phyloP scores from a whole-genome alignment of 1,284 basidiomycete genomes.

The Fomitiporia mediterranea region DNA sequence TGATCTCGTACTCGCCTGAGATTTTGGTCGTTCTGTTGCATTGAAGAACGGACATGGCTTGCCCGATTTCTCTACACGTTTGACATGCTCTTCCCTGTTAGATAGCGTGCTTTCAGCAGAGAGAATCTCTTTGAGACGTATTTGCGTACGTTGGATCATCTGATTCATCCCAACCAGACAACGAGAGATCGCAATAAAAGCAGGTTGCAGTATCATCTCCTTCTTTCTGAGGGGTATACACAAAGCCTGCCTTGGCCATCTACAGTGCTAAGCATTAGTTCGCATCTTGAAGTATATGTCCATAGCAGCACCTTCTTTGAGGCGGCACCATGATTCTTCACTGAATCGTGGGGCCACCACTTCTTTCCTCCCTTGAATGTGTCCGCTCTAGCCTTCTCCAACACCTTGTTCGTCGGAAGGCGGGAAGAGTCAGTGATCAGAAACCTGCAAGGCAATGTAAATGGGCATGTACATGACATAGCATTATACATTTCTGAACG shows the following conservation, averaged over 20 bases:
- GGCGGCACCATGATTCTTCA: conserved; percentile 59
- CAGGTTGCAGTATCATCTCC: conserved; percentile 75
- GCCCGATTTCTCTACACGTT: conserved; percentile 46
- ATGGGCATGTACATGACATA: neutral
- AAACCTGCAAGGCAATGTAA: conserved; percentile 37
- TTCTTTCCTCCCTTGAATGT: conserved; percentile 55
- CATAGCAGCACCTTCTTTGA: conserved; percentile 47
- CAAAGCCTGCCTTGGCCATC: conserved; percentile 83
- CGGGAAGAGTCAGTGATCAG: conserved; percentile 51
- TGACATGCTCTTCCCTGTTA: conserved; percentile 59
- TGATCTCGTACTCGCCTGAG: conserved; percentile 23
- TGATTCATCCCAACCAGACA: conserved; percentile 75
- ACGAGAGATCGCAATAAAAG: conserved; percentile 68
- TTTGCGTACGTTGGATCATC: conserved; percentile 72
- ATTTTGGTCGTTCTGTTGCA: conserved; percentile 21
- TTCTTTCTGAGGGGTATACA: conserved; percentile 58
- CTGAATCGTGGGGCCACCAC: conserved; percentile 71
- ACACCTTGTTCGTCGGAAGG: conserved; percentile 58
- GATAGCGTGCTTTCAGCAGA: conserved; percentile 17
- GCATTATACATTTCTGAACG: conserved; percentile 7
- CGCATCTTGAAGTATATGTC: neutral
- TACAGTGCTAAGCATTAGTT: conserved; percentile 29
- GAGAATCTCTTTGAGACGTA: neutral
- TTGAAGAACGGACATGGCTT: conserved; percentile 50
- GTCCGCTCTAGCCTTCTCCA: conserved; percentile 63